Base-by-base conservation (phyloP, 2,329 filamentous ascomycete genomes). In the Leptographium procerum region DNA sequence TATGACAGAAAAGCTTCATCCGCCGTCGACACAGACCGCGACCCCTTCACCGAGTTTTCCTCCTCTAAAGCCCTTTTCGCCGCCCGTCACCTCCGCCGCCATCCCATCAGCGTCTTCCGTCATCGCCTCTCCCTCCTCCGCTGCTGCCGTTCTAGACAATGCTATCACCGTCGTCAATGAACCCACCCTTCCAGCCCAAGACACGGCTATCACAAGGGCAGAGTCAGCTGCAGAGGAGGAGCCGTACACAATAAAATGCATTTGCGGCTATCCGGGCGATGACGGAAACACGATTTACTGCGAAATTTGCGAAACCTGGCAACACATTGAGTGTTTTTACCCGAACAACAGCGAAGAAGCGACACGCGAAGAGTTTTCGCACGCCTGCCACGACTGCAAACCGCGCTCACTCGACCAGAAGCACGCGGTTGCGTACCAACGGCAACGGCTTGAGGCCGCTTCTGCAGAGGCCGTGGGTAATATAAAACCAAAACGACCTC, bases 251-350 rank as follows among this genome's bases (percentile, higher is more conserved):
- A 96, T 97, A 77, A 96, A 95, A 79, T 99, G 94, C 81, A 95
- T 97, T 66, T 99, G 94, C 75, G 85, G 85, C 71, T 96, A 88
- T 73, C 77, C 84, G 71, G 91, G 95, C 76, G 94, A 99, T 78
- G 94, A 99, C 77, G 94, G 94, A 73, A 92, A 89, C 73, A 99
- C 94, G 61, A 95, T 99, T 62, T 90, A 91, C 73, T 99, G 94
- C 79, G 94, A 97, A 70, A 83, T 80, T 60, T 99, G 94, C 78
- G 89, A 96, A 70, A 94, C 91, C 55, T 99, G 94, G 94, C 94
- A 99, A 74, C 94, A 99, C 73, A 95, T 96, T 67, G 86, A 91
- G 70, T 99, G 94, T 74, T 97, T 95, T 74, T 97, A 97, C 70
- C 83, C 83, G 26, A 72, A 82, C 63, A 88, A 89, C 66, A 81